These are phyloP conservation scores for Stevia rebaudiana DNA, from an alignment of 140 eudicot genomes.

Conservation along the genomic window DNA sequence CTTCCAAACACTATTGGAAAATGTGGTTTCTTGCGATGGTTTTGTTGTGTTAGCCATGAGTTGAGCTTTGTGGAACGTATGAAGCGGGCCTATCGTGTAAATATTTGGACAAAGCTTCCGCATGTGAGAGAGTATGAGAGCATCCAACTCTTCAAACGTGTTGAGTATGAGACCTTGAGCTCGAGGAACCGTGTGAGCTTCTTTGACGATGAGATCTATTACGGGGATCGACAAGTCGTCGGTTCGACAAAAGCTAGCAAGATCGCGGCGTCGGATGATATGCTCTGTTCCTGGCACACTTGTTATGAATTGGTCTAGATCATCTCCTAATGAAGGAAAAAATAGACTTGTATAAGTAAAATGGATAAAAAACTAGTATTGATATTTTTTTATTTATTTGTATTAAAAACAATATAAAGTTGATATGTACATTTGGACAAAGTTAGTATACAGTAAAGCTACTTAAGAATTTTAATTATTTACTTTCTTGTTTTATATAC, in stretches of 20 bases:
- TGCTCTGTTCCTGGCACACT: conserved; percentile 38
- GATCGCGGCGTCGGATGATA: conserved; percentile 49
- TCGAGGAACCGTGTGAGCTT: conserved; percentile 24
- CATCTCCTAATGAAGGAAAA: conserved; percentile 13
- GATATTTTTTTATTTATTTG: no score
- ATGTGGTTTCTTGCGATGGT: background rate
- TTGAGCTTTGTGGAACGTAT: conserved; percentile 33
- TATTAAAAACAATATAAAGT: no score
- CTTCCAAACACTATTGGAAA: conserved; percentile 44
- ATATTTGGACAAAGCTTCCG: conserved; percentile 39
- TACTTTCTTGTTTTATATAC: no score
- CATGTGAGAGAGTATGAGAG: conserved; percentile 34
- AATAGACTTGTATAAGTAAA: background rate
- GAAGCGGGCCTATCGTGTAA: conserved; percentile 68
- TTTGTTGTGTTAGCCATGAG: background rate
- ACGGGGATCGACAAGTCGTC: conserved; percentile 6
- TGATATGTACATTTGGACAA: no score
- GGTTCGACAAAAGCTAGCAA: conserved; percentile 36
- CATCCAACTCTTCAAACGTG: conserved; percentile 60
- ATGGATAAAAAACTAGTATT: background rate
- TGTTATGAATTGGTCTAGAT: conserved; percentile 30
- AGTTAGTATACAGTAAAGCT: no score
- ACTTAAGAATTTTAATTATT: no score
- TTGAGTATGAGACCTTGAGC: conserved; percentile 65
- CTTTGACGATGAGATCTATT: conserved; percentile 20